These are phyloP conservation scores for Tolypocladium tropicale DNA, from an alignment of 2,329 filamentous ascomycete species.

Conservation along the genomic window DNA sequence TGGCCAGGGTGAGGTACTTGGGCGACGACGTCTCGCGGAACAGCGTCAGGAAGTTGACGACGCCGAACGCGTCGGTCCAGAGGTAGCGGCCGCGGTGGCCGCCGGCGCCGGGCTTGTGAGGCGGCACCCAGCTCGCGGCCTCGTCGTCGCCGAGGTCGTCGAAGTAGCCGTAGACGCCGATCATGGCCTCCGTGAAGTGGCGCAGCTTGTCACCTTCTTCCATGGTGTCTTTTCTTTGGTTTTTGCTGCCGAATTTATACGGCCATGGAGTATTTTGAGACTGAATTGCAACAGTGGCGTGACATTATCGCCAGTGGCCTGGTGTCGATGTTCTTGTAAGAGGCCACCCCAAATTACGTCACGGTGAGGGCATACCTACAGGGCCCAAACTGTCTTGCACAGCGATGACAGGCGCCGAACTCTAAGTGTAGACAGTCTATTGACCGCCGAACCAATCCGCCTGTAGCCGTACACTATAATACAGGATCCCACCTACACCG, in stretches of 20 bases:
- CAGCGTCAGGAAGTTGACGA: slow-evolving; percentile 48
- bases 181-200: slow-evolving; percentile 25
- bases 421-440: neutral
- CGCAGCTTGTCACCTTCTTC: neutral
- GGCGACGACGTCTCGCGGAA: slow-evolving; percentile 23
- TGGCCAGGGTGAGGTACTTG: slow-evolving; percentile 38
- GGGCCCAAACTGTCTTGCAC: too few relatives aligned
- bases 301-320: neutral
- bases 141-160: slow-evolving; percentile 11
- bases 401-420: neutral
- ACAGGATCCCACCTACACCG: neutral
- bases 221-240: neutral
- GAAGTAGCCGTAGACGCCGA: slow-evolving; percentile 24
- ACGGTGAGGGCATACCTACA: neutral
- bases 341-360: neutral
- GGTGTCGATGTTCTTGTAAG: neutral
- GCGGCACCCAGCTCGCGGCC: slow-evolving; percentile 32
- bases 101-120: slow-evolving; percentile 32
- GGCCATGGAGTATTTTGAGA: neutral
- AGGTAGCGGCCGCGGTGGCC: slow-evolving; percentile 49
- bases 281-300: neutral
- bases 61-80: slow-evolving; percentile 51
- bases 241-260: neutral
- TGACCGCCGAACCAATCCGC: neutral
- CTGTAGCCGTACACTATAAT: neutral